Percentiles rank a stretch among this genome's conserved stretches.
These are phyloP conservation scores for Picochlorum sp. DNA, from an alignment of 139 green algal species.

Conservation along the genomic window DNA sequence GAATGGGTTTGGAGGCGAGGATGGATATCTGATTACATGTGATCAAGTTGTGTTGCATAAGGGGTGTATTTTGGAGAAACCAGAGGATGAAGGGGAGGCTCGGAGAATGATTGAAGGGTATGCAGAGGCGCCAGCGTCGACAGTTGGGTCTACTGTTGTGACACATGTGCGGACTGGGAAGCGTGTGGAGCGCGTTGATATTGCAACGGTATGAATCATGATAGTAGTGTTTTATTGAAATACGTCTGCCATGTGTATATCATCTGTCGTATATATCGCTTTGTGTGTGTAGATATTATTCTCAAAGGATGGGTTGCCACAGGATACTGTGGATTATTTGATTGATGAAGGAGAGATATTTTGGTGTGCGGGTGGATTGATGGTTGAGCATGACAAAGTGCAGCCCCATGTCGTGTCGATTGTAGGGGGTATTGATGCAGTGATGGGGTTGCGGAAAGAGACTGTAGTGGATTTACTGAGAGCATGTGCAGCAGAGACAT, in stretches of 20 bases:
- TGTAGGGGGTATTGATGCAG: constrained; percentile 52
- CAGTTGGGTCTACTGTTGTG: constrained; percentile 57
- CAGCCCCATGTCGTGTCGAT: constrained; percentile 41
- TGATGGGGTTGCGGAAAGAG: constrained; percentile 66
- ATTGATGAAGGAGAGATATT: constrained; percentile 58
- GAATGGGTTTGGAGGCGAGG: background rate
- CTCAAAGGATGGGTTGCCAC: constrained; percentile 6
- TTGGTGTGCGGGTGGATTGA: constrained; percentile 61
- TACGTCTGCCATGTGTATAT: too few relatives aligned
- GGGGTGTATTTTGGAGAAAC: constrained; percentile 68
- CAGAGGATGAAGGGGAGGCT: constrained; percentile 42
- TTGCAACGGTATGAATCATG: constrained; percentile 6
- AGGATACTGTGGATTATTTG: constrained; percentile 46
- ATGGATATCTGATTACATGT: constrained; percentile 51
- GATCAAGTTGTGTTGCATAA: constrained; percentile 77
- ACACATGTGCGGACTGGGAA: constrained; percentile 44
- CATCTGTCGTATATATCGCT: too few relatives aligned
- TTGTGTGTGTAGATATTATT: too few relatives aligned
- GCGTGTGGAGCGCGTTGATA: constrained; percentile 21
- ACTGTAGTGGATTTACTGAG: constrained; percentile 35
- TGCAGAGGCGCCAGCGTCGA: constrained; percentile 38
- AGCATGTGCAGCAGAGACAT: constrained; percentile 6
- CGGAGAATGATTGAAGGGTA: constrained; percentile 57
- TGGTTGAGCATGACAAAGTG: constrained; percentile 69
- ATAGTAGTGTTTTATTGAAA: too few relatives aligned